Evolutionary conservation across 2,329 filamentous ascomycete species (phyloP).

Genomic region (Epichloe glyceriae): DNA sequence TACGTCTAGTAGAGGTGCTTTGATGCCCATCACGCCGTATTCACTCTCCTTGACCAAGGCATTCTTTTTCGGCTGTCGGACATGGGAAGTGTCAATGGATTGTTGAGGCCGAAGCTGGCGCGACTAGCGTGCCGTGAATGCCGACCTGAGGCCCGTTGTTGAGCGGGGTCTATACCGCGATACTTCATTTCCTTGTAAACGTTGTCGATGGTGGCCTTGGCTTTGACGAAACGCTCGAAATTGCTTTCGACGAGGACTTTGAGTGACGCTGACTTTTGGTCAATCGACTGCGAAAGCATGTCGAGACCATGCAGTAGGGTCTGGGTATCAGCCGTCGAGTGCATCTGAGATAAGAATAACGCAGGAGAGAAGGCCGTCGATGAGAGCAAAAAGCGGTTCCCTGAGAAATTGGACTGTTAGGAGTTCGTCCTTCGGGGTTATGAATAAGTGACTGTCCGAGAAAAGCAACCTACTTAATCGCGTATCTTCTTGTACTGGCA

Average conservation of each 20-base stretch:
- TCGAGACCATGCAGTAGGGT: constrained; percentile 71
- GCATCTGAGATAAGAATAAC: constrained; percentile 83
- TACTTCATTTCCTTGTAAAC: constrained; percentile 97
- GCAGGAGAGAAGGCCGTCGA: constrained; percentile 92
- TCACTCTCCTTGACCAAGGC: constrained; percentile 86
- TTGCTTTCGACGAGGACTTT: constrained; percentile 96
- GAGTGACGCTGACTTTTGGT: constrained; percentile 92
- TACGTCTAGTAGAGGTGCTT: constrained; percentile 74
- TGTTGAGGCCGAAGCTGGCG: constrained; percentile 40
- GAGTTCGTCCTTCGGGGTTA: background rate
- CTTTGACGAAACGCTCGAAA: constrained; percentile 94
- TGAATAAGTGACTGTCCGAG: constrained; percentile 4
- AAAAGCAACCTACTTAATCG: constrained; percentile 49
- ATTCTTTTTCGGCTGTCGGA: constrained; percentile 66
- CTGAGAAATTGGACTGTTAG: constrained; percentile 25
- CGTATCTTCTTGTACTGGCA: constrained; percentile 74
- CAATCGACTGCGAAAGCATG: constrained; percentile 79
- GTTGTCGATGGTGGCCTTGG: constrained; percentile 96
- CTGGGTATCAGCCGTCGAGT: constrained; percentile 73
- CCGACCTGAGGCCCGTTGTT: constrained; percentile 25
- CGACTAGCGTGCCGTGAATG: constrained; percentile 59
- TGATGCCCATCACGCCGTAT: constrained; percentile 79
- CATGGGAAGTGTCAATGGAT: constrained; percentile 23
- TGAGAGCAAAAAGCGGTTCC: constrained; percentile 87
- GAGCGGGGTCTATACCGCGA: constrained; percentile 41